Evolutionary conservation across 805 yeast genomes (phyloP).

Genomic region (Lachancea kluyveri): DNA sequence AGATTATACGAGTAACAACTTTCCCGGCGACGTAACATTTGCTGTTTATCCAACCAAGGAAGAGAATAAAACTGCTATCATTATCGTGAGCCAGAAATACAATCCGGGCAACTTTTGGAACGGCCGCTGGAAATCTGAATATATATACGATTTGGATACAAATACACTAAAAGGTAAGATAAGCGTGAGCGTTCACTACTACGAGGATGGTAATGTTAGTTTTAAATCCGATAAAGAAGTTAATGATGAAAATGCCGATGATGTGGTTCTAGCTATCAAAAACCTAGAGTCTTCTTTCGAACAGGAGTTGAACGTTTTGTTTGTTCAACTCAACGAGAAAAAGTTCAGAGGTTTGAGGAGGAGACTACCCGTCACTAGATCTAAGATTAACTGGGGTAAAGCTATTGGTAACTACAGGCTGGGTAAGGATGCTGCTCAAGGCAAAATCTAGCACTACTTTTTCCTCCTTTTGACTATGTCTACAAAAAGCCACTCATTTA

Average conservation of each 20-base stretch:
- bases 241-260: constrained; percentile 18
- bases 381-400: constrained; percentile 92
- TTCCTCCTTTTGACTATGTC: no score
- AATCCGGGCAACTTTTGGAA: constrained; percentile 79
- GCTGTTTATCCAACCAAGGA: constrained; percentile 36
- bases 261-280: constrained; percentile 42
- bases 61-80: constrained; percentile 34
- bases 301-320: constrained; percentile 50
- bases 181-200: constrained; percentile 77
- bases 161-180: constrained; percentile 46
- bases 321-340: constrained; percentile 67
- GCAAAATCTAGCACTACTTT: constrained; percentile 17
- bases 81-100: constrained; percentile 64
- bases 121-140: constrained; percentile 79
- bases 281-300: constrained; percentile 57
- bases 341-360: constrained; percentile 83
- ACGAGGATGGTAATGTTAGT: constrained; percentile 92
- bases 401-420: constrained; percentile 85
- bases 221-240: constrained; percentile 44
- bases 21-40: constrained; percentile 47
- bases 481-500: constrained; percentile 15
- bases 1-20: constrained; percentile 57
- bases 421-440: constrained; percentile 69
- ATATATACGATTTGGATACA: constrained; percentile 35
- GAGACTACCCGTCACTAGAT: constrained; percentile 84